Conservation (phyloP, 1,284 basidiomycete species). For the Papiliotrema fonsecae region DNA sequence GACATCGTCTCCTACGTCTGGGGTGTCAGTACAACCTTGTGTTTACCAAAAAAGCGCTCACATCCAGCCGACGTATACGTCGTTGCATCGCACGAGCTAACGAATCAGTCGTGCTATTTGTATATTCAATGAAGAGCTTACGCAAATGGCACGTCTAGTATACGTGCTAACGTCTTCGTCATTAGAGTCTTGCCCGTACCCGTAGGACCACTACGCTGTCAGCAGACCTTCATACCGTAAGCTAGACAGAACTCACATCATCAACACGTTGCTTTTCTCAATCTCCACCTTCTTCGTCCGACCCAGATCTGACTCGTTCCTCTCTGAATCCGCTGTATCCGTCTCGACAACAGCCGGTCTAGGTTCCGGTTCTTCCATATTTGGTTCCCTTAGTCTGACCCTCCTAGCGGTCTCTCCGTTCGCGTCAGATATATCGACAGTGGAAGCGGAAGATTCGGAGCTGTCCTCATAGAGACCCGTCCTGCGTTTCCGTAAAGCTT, state of each 20-base stretch:
- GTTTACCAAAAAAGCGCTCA: conserved; percentile 15
- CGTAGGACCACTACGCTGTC: conserved; percentile 38
- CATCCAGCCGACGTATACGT: conserved; percentile 51
- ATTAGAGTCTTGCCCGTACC: conserved; percentile 76
- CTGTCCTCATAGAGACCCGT: background rate
- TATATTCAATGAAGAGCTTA: conserved; percentile 51
- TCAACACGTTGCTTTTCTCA: conserved; percentile 89
- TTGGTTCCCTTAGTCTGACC: background rate
- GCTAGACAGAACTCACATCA: conserved; percentile 57
- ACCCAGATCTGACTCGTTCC: conserved; percentile 9
- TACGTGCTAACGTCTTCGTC: conserved; percentile 74
- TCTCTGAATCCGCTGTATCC: conserved; percentile 13
- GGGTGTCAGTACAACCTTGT: conserved; percentile 12
- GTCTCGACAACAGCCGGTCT: conserved; percentile 10
- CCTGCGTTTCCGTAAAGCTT: conserved; percentile 11
- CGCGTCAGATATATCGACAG: background rate
- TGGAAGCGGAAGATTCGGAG: background rate
- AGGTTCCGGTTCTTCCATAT: conserved; percentile 2
- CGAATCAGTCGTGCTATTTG: conserved; percentile 30
- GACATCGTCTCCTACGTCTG: conserved; percentile 91
- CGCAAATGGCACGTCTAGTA: conserved; percentile 87
- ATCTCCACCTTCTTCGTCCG: conserved; percentile 49
- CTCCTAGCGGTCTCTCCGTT: background rate
- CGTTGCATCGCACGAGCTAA: conserved; percentile 48
- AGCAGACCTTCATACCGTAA: conserved; percentile 5